Conservation (phyloP, 192 early-diverging fungal species). For the Mortierella claussenii region DNA sequence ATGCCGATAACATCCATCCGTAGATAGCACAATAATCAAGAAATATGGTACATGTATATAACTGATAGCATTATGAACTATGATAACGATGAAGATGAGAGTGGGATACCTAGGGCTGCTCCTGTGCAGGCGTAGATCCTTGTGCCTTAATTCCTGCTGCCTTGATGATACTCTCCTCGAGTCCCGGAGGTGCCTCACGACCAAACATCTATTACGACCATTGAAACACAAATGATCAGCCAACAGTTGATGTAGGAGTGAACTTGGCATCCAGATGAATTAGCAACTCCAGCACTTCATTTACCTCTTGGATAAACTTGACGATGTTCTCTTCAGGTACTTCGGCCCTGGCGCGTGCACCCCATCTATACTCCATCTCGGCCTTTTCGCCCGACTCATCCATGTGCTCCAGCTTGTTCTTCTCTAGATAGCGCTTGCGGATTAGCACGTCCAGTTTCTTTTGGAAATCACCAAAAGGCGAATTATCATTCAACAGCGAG, state of each 20-base stretch:
- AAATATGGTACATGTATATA: too few relatives aligned
- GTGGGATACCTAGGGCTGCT: too few relatives aligned
- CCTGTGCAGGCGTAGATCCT: too few relatives aligned
- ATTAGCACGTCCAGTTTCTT: slow-evolving; percentile 54
- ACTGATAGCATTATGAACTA: too few relatives aligned
- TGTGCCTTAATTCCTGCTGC: slow-evolving; percentile 33
- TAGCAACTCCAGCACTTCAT: too few relatives aligned
- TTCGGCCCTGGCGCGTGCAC: slow-evolving; percentile 70
- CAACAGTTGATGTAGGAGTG: too few relatives aligned
- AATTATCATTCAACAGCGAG: slow-evolving; percentile 24
- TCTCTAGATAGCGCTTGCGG: slow-evolving; percentile 64
- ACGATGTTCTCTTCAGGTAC: slow-evolving; percentile 62
- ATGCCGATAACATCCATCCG: too few relatives aligned
- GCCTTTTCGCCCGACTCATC: slow-evolving; percentile 51
- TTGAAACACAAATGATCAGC: not conserved
- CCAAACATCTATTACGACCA: slow-evolving; percentile 52
- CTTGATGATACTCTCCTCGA: slow-evolving; percentile 41
- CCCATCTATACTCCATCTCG: slow-evolving; percentile 64
- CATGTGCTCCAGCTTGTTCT: slow-evolving; percentile 41
- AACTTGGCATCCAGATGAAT: too few relatives aligned
- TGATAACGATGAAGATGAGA: too few relatives aligned
- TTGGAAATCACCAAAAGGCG: slow-evolving; percentile 46
- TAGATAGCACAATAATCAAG: too few relatives aligned
- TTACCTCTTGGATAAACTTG: slow-evolving; percentile 66
- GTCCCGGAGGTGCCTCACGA: slow-evolving; percentile 15